Base-by-base conservation (phyloP, 164 flowering plant species). In the Stephania cephalantha region DNA sequence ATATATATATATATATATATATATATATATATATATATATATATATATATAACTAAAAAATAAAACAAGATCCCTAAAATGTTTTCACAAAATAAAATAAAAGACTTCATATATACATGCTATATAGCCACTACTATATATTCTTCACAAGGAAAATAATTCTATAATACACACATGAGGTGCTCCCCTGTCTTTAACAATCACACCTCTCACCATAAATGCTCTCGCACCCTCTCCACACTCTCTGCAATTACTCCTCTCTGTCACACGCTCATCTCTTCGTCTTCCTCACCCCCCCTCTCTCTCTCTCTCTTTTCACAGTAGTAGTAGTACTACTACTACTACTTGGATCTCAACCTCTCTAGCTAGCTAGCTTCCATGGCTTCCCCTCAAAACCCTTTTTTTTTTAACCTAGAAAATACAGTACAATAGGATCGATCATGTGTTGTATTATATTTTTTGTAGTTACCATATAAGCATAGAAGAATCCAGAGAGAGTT, bases 141-240 rank as follows among this genome's bases (percentile, higher is more conserved):
- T 61, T 20, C 71, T 72, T 73, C n/a, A 70, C 12, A 25, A 10
- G 42, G 68, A 61, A 77, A 78, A 67, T 35, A 1, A 35, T 35
- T 35, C 42, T 35, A 35, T 35, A 35, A 69, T 42, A 71, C 75
- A 75, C 6, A 72, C 46, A 74, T 61, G 71, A 79, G 22, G 42
- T 74, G 66, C 73, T 35, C 42, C 4, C 42, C 42, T 72, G 71
- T 69, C 75, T 15, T 30, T 74, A 15, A 73, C 76, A 75, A 78
- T 81, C 80, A 81, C 83, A 75, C 78, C 80, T 73, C 74, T 70
- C 77, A 70, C 75, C 78, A 78, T 81, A 73, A 81, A 81, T 81
- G 81, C 80, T 31, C 69, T 81, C 78, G 80, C 80, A 81, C 76
- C 81, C 61, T 75, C 79, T 73, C 80, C 64, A 77, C 75, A 50